A percentile compares a stretch with the other conserved stretches of the same genome.
Evolutionary conservation across 176 grass and related monocot genomes (phyloP).

Genomic region (Triticum aestivum): DNA sequence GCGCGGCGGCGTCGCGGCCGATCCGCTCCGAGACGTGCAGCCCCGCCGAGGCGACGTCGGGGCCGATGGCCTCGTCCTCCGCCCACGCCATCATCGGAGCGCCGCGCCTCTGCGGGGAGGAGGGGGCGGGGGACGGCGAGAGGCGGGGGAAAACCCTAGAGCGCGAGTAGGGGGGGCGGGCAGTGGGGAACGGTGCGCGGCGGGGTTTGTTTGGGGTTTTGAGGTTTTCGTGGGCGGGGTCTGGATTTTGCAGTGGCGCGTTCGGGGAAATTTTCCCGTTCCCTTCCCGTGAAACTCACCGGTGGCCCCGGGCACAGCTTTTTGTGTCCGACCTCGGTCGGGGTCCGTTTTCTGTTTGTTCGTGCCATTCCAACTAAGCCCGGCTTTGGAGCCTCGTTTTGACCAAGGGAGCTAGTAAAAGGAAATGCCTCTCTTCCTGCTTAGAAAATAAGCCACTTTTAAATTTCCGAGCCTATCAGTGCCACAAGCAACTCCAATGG

Average conservation of each 20-base stretch:
- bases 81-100: constrained; percentile 75
- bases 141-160: constrained; percentile 52
- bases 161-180: not conserved
- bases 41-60: constrained; percentile 85
- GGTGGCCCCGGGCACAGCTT: not conserved
- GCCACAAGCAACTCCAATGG: too few species aligned
- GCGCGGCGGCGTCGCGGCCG: constrained; percentile 64
- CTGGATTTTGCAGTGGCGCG: constrained; percentile 8
- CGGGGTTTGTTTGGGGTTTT: constrained; percentile 19
- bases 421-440: too few species aligned
- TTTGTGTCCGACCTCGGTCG: too few species aligned
- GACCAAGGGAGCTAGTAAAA: too few species aligned
- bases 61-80: constrained; percentile 85
- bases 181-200: not conserved
- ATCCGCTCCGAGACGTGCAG: constrained; percentile 91
- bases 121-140: not conserved
- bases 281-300: not conserved
- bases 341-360: too few species aligned
- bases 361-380: too few species aligned
- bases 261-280: not conserved
- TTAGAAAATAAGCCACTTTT: too few species aligned
- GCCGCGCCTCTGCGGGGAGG: constrained; percentile 1
- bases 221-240: constrained; percentile 21
- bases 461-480: too few species aligned
- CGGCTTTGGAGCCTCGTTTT: too few species aligned